These are phyloP conservation scores for Somion occarium DNA, from an alignment of 1,284 basidiomycete genomes.

Conservation along the genomic window DNA sequence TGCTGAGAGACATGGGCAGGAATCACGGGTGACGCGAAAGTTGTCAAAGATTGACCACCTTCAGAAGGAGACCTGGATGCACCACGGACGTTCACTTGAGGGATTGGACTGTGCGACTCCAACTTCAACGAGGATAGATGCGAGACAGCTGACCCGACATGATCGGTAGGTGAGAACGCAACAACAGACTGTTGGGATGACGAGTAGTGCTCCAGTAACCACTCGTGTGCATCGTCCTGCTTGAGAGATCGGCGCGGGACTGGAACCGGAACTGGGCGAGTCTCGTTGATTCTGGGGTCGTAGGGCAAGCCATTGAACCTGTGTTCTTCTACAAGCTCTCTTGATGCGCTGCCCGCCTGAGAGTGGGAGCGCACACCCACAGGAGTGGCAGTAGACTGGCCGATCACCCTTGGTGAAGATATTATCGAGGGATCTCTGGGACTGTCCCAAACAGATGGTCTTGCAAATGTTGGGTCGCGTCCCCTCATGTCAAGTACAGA, in stretches of 20 bases:
- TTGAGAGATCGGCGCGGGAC: not conserved
- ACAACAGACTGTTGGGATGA: constrained; percentile 6
- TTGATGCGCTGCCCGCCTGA: not conserved
- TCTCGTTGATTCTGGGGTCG: not conserved
- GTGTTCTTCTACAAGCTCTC: not conserved
- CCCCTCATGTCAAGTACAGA: not conserved
- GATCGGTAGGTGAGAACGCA: not conserved
- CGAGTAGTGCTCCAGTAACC: constrained; percentile 49
- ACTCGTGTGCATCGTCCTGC: constrained; percentile 43
- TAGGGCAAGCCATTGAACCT: not conserved
- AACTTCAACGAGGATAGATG: not conserved
- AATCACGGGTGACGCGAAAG: not conserved
- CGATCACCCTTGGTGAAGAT: no score
- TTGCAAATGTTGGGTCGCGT: no score
- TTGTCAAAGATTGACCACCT: not conserved
- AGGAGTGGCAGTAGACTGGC: no score
- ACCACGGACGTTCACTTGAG: not conserved
- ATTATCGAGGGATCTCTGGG: not conserved
- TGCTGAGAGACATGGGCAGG: not conserved
- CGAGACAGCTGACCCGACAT: not conserved
- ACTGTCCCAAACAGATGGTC: not conserved
- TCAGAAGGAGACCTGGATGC: not conserved
- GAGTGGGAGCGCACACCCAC: not conserved
- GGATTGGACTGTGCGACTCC: not conserved
- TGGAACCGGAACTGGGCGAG: not conserved